A percentile compares a stretch with the other conserved stretches of the same genome.
These are phyloP conservation scores for Meredithiella fracta DNA, from an alignment of 2,329 filamentous ascomycete species.

Conservation along the genomic window DNA sequence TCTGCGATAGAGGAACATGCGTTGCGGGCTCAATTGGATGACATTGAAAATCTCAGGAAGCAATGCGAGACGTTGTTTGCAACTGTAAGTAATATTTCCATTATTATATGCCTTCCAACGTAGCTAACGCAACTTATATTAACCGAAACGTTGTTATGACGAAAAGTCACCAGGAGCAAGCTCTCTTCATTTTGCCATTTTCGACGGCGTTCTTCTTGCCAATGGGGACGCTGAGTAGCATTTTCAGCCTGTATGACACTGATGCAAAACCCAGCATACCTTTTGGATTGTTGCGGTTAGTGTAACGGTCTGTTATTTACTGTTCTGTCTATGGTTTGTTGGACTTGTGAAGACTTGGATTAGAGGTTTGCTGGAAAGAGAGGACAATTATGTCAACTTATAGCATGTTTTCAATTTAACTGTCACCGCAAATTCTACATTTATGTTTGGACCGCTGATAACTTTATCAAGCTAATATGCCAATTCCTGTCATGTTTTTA, in stretches of 20 bases:
- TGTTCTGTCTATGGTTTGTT: conserved; percentile 27
- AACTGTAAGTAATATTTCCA: conserved; percentile 22
- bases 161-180: conserved; percentile 30
- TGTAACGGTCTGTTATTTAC: conserved; percentile 27
- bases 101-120: background rate
- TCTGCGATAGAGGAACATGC: background rate
- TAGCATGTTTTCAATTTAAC: too few species aligned
- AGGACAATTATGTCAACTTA: too few species aligned
- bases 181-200: conserved; percentile 34
- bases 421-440: too few species aligned
- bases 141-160: conserved; percentile 24
- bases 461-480: too few species aligned
- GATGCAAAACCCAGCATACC: conserved; percentile 32
- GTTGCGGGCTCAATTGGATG: background rate
- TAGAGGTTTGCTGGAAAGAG: conserved; percentile 15
- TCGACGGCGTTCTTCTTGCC: conserved; percentile 34
- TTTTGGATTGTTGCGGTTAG: conserved; percentile 35
- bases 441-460: too few species aligned
- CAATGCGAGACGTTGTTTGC: background rate
- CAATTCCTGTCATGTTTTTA: too few species aligned
- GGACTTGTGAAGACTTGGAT: conserved; percentile 25
- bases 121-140: conserved; percentile 17
- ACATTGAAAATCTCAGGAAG: background rate
- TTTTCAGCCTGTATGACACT: conserved; percentile 35
- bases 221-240: conserved; percentile 29